Evolutionary conservation across 2,329 filamentous ascomycete species (phyloP).

Genomic region (Cadophora sp.): DNA sequence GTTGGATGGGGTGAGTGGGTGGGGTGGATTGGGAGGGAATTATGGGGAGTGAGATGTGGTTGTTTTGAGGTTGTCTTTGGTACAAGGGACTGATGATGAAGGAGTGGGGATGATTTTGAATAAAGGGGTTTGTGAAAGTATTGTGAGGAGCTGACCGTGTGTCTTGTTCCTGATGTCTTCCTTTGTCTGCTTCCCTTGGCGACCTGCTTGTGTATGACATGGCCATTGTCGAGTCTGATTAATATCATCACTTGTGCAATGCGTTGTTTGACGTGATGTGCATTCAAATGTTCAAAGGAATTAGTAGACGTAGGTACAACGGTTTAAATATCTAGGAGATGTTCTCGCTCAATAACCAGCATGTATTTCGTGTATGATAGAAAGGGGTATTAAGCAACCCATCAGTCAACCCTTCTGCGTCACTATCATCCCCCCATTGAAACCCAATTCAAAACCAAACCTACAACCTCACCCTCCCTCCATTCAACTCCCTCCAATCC

Average conservation of each 20-base stretch:
- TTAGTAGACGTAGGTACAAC: neutral
- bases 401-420: neutral
- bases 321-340: neutral
- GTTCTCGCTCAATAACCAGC: neutral
- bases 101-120: neutral
- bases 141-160: neutral
- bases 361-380: neutral
- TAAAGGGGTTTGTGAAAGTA: neutral
- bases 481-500: conserved; percentile 74
- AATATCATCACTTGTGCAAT: neutral
- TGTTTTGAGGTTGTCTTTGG: neutral
- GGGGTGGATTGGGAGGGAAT: too few relatives aligned
- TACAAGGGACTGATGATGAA: too few relatives aligned
- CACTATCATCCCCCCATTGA: neutral
- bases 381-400: neutral
- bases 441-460: neutral
- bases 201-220: neutral
- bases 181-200: neutral
- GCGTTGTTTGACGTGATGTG: neutral
- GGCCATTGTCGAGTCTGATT: neutral
- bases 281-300: neutral
- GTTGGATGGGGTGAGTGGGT: too few relatives aligned
- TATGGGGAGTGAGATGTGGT: too few relatives aligned
- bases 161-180: neutral
- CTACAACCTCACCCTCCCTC: conserved; percentile 64